These are phyloP conservation scores for Geotrichum citri-aurantii DNA, from an alignment of 1,139 yeast genomes.

Conservation along the genomic window DNA sequence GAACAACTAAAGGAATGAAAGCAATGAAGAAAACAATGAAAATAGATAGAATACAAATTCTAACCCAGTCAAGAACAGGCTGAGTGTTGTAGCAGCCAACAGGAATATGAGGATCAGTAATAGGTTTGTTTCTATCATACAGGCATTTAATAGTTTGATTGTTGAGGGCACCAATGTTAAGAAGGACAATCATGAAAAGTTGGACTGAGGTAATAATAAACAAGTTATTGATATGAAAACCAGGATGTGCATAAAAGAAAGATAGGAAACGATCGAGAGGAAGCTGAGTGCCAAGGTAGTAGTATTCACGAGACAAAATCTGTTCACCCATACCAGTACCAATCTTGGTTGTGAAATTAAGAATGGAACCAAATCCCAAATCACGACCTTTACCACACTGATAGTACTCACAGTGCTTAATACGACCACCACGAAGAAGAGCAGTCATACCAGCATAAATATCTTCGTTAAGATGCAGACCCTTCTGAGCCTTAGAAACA, in stretches of 20 bases:
- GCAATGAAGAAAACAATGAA: conserved; percentile 98
- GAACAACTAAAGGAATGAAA: conserved; percentile 91
- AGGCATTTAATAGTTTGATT: conserved; percentile 84
- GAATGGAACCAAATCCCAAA: conserved; percentile 97
- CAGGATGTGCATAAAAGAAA: conserved; percentile 97
- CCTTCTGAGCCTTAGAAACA: conserved; percentile 98
- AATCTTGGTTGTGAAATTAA: conserved; percentile 97
- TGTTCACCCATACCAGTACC: conserved; percentile 99
- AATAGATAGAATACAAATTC: conserved; percentile 95
- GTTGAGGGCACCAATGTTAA: conserved; percentile 85
- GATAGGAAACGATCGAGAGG: conserved; percentile 96
- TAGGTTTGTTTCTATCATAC: conserved; percentile 77
- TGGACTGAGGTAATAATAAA: conserved; percentile 93
- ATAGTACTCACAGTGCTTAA: conserved; percentile 97
- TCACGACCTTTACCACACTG: conserved; percentile 99
- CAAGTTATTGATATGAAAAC: conserved; percentile 97
- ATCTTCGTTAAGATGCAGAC: conserved; percentile 97
- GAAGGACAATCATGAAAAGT: conserved; percentile 82
- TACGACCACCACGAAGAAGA: conserved; percentile 95
- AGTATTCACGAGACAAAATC: conserved; percentile 96
- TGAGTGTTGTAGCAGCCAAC: conserved; percentile 87
- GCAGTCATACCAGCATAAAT: conserved; percentile 99
- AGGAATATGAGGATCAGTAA: conserved; percentile 80
- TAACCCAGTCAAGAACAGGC: conserved; percentile 93
- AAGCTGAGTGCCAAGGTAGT: conserved; percentile 93